Conservation (phyloP, 2,329 filamentous ascomycete species). For the Aspergillus hortae region DNA sequence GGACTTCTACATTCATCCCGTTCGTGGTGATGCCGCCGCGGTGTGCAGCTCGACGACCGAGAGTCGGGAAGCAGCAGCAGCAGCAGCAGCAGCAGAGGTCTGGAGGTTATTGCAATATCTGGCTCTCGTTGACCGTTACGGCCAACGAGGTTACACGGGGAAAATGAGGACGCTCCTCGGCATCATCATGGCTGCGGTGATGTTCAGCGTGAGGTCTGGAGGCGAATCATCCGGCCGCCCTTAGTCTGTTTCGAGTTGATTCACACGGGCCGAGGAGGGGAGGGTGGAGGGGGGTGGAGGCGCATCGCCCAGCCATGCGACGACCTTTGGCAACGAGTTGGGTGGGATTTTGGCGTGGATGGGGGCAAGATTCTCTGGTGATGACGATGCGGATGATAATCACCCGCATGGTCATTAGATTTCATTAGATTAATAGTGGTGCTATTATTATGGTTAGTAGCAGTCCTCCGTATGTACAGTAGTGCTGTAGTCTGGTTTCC, state of each 20-base stretch:
- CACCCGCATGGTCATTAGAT: no score
- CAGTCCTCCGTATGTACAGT: no score
- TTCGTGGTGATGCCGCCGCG: neutral
- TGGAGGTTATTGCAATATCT: neutral
- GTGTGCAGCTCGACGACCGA: neutral
- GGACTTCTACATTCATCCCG: constrained; percentile 19
- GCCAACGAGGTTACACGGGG: neutral
- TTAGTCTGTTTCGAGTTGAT: constrained; percentile 43
- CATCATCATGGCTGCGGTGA: neutral
- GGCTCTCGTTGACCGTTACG: neutral
- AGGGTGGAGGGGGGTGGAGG: constrained; percentile 6
- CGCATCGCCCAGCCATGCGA: neutral
- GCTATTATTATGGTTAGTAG: no score
- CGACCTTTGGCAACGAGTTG: neutral
- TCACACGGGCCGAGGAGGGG: constrained; percentile 21
- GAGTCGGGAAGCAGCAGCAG: neutral
- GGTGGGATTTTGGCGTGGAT: neutral
- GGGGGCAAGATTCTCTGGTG: no score
- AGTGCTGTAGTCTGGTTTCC: neutral
- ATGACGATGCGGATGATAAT: no score
- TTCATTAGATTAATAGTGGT: no score
- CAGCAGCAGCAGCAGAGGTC: neutral
- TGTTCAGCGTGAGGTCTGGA: neutral
- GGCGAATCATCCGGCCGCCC: constrained; percentile 22
- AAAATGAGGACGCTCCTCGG: neutral